These are phyloP conservation scores for Tetrapisispora taiwanensis DNA, from an alignment of 805 yeast species.

Conservation along the genomic window DNA sequence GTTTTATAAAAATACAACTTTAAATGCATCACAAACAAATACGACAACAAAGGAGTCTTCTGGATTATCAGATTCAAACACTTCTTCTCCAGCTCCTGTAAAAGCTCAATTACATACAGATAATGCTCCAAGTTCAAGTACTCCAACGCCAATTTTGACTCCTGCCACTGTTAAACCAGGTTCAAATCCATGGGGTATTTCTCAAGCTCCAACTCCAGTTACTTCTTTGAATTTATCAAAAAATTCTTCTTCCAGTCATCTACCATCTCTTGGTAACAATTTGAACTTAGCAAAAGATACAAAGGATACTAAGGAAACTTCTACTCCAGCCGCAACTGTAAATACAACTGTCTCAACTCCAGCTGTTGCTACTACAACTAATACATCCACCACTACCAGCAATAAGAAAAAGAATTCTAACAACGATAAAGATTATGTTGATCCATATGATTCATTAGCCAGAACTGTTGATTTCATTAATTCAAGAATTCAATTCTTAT, in stretches of 20 bases:
- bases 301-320: slow-evolving; percentile 11
- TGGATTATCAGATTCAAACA: slow-evolving; percentile 7
- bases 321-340: not conserved
- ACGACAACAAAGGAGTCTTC: slow-evolving; percentile 5
- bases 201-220: slow-evolving; percentile 24
- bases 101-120: slow-evolving; percentile 23
- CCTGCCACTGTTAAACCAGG: slow-evolving; percentile 28
- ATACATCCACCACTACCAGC: slow-evolving; percentile 6
- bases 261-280: slow-evolving; percentile 24
- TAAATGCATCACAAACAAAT: slow-evolving; percentile 4
- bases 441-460: slow-evolving; percentile 37
- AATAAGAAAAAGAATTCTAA: slow-evolving; percentile 27
- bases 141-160: slow-evolving; percentile 21
- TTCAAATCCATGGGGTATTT: slow-evolving; percentile 29
- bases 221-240: slow-evolving; percentile 18
- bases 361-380: slow-evolving; percentile 6
- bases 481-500: slow-evolving; percentile 35
- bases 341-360: not conserved
- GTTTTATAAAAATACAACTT: slow-evolving; percentile 9
- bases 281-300: slow-evolving; percentile 5
- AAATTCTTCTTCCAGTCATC: slow-evolving; percentile 15
- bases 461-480: slow-evolving; percentile 40
- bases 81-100: slow-evolving; percentile 25
- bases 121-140: slow-evolving; percentile 4
- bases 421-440: slow-evolving; percentile 32